phyloP scores from a whole-genome alignment of 495 filamentous ascomycete species.

The Penicillium parvum region DNA sequence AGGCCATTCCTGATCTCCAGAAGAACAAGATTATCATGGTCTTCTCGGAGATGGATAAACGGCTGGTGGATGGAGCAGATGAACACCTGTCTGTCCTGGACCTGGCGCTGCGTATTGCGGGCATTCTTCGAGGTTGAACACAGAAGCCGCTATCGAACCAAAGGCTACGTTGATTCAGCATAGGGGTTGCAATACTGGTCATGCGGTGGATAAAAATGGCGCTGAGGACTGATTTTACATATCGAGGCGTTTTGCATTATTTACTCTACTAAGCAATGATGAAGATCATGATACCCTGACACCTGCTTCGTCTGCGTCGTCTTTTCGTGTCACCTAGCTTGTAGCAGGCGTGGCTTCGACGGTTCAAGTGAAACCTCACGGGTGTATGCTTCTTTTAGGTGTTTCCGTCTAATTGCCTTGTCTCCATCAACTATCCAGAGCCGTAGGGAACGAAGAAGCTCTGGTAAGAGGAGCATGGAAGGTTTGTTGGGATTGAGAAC shows the following conservation, averaged over 20 bases:
- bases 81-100: conserved; percentile 91
- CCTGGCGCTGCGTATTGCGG: conserved; percentile 71
- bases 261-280: conserved; percentile 13
- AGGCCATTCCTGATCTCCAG: conserved; percentile 71
- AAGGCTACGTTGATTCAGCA: not conserved
- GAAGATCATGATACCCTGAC: conserved; percentile 25
- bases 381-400: too few relatives aligned
- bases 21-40: conserved; percentile 87
- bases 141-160: not conserved
- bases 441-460: too few relatives aligned
- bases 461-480: too few relatives aligned
- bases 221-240: conserved; percentile 12
- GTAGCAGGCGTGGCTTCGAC: too few relatives aligned
- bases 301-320: not conserved
- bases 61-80: conserved; percentile 94
- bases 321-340: too few relatives aligned
- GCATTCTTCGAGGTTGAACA: conserved; percentile 54
- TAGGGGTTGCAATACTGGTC: not conserved
- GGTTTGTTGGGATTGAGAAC: too few relatives aligned
- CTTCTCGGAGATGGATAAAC: conserved; percentile 91
- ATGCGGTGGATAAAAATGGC: conserved; percentile 3
- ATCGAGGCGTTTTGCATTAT: conserved; percentile 23
- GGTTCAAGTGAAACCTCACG: too few relatives aligned
- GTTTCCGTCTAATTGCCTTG: too few relatives aligned
- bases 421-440: too few relatives aligned